These are phyloP conservation scores for Fusarium xyrophilum DNA, from an alignment of 2,329 filamentous ascomycete genomes.

Conservation along the genomic window DNA sequence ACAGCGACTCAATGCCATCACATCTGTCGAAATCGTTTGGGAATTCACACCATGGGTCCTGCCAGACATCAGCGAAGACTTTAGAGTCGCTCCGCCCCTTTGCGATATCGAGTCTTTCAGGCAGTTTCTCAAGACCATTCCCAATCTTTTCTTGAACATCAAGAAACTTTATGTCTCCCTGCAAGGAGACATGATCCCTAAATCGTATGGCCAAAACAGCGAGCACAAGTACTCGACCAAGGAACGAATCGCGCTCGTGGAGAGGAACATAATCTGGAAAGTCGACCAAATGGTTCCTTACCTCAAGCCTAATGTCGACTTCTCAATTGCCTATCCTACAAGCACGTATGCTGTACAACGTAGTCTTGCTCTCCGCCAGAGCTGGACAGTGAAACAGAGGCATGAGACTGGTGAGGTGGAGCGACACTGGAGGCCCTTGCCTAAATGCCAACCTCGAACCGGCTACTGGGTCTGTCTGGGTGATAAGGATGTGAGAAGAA, in stretches of 20 bases:
- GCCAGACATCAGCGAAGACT: too few species aligned
- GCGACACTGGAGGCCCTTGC: conserved; percentile 34
- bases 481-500: conserved; percentile 11
- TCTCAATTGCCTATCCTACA: conserved; percentile 36
- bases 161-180: conserved; percentile 29
- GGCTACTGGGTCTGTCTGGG: conserved; percentile 43
- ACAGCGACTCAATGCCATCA: conserved; percentile 33
- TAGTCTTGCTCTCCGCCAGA: conserved; percentile 11
- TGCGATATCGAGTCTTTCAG: conserved; percentile 12
- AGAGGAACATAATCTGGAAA: conserved; percentile 4
- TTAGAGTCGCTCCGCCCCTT: neutral
- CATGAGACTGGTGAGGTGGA: conserved; percentile 22
- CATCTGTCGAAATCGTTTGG: conserved; percentile 39
- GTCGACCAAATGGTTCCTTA: conserved; percentile 31
- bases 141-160: conserved; percentile 18
- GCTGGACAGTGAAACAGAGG: conserved; percentile 24
- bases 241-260: neutral
- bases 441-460: neutral
- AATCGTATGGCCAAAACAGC: neutral
- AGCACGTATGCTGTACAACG: conserved; percentile 29
- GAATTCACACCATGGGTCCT: conserved; percentile 24
- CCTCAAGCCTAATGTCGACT: conserved; percentile 27
- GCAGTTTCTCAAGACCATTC: conserved; percentile 26
- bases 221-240: neutral
- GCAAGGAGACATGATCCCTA: neutral